phyloP scores from a whole-genome alignment of 805 yeast genomes.

The Pichia pseudocactophila region DNA sequence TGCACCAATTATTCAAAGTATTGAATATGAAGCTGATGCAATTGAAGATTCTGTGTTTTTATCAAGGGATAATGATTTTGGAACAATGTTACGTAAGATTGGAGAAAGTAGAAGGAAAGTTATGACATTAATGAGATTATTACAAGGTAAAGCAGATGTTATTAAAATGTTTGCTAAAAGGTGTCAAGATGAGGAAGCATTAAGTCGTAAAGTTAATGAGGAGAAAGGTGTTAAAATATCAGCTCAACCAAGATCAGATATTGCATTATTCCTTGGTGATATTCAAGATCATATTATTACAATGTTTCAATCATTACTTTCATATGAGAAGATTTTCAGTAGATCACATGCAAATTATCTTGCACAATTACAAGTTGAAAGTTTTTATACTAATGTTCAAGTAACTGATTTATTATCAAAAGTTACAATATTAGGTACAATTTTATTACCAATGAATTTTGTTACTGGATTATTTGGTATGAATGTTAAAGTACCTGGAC shows the following conservation, averaged over 20 bases:
- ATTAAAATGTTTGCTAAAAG: conserved; percentile 93
- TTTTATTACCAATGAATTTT: conserved; percentile 81
- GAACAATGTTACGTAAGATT: conserved; percentile 68
- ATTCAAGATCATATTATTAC: conserved; percentile 95
- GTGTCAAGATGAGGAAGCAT: conserved; percentile 62
- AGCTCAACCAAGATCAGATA: conserved; percentile 76
- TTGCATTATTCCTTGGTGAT: conserved; percentile 87
- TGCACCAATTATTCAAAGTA: conserved; percentile 70
- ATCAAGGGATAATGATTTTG: conserved; percentile 65
- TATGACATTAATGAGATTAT: conserved; percentile 83
- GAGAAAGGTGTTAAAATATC: conserved; percentile 7
- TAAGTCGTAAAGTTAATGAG: conserved; percentile 12
- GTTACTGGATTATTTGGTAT: conserved; percentile 91
- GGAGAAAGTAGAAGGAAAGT: conserved; percentile 87
- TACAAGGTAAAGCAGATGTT: conserved; percentile 93
- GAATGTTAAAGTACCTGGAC: conserved; percentile 88
- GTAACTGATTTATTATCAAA: conserved; percentile 83
- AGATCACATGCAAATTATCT: conserved; percentile 87
- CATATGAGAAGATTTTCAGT: conserved; percentile 88
- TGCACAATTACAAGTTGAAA: conserved; percentile 90
- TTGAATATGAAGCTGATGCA: conserved; percentile 74
- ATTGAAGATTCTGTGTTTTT: conserved; percentile 81
- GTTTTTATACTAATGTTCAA: conserved; percentile 75
- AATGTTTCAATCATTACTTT: conserved; percentile 83
- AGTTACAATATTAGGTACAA: conserved; percentile 84